Evolutionary conservation across 129 eudicot genomes (phyloP).

Genomic region (Scalesia atractyloides): DNA sequence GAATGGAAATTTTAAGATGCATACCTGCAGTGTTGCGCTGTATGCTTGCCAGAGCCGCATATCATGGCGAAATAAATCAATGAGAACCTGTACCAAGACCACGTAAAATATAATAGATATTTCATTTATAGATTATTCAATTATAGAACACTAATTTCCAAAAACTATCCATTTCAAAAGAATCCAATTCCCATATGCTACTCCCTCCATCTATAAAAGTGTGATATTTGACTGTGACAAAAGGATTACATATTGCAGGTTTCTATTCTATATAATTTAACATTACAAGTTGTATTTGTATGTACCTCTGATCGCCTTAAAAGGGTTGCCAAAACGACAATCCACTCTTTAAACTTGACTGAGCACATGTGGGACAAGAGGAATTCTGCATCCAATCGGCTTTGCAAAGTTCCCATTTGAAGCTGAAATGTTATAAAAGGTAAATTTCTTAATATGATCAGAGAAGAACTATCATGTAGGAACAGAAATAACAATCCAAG

Average conservation of each 20-base stretch:
- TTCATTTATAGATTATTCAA: neutral
- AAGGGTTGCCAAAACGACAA: conserved; percentile 95
- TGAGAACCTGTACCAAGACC: conserved; percentile 60
- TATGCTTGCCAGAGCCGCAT: conserved; percentile 88
- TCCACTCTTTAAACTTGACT: conserved; percentile 98
- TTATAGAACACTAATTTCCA: neutral
- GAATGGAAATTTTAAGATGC: conserved; percentile 23
- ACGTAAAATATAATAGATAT: neutral
- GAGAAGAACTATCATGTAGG: conserved; percentile 17
- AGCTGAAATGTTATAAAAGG: conserved; percentile 51
- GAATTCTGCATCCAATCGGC: conserved; percentile 98
- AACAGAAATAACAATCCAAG: conserved; percentile 1
- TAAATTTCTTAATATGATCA: neutral
- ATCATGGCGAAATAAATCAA: conserved; percentile 92
- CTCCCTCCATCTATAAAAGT: too few species aligned
- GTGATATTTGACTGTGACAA: neutral
- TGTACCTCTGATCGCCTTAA: conserved; percentile 94
- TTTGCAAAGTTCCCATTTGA: conserved; percentile 89
- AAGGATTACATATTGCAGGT: neutral
- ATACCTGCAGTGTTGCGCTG: conserved; percentile 71
- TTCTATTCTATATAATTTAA: neutral
- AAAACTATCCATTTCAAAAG: neutral
- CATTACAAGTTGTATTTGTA: conserved; percentile 2
- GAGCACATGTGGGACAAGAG: conserved; percentile 99
- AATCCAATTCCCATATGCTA: too few species aligned